Percentiles rank a stretch among this genome's conserved stretches.
phyloP scores from a whole-genome alignment of 2,329 filamentous ascomycete species.

The Trichoderma polysporum region DNA sequence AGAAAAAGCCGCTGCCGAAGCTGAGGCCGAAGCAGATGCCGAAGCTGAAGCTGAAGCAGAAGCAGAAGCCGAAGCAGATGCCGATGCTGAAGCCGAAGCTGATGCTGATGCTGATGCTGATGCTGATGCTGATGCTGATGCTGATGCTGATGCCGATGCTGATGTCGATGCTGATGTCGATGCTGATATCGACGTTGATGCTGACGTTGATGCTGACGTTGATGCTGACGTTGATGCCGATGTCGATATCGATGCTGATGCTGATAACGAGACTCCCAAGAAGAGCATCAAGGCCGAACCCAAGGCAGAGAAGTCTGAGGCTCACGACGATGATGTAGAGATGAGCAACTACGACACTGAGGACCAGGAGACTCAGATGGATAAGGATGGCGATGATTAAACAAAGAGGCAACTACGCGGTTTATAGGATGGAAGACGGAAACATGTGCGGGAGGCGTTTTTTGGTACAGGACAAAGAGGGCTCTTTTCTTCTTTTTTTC shows the following conservation, averaged over 20 bases:
- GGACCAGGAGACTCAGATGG: conserved; percentile 39
- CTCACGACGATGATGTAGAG: conserved; percentile 50
- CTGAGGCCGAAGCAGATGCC: neutral
- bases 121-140: neutral
- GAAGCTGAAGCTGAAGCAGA: neutral
- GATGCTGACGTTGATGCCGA: conserved; percentile 20
- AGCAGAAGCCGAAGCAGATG: conserved; percentile 19
- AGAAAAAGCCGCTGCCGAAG: conserved; percentile 17
- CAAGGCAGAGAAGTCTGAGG: conserved; percentile 32
- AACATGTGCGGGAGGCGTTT: conserved; percentile 10
- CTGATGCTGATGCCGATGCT: conserved; percentile 18
- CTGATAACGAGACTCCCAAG: conserved; percentile 24
- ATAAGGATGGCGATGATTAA: conserved; percentile 37
- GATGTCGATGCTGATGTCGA: conserved; percentile 9
- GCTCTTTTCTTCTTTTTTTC: neutral
- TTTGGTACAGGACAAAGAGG: neutral
- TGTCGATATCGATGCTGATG: conserved; percentile 21
- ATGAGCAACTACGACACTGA: conserved; percentile 50
- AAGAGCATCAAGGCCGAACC: conserved; percentile 27
- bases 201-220: neutral
- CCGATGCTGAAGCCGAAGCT: conserved; percentile 1
- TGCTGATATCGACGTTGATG: conserved; percentile 24
- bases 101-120: neutral
- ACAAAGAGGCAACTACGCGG: neutral
- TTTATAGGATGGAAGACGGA: neutral